Evolutionary conservation across 2,329 filamentous ascomycete genomes (phyloP).

Genomic region (Coleophoma crateriformis): DNA sequence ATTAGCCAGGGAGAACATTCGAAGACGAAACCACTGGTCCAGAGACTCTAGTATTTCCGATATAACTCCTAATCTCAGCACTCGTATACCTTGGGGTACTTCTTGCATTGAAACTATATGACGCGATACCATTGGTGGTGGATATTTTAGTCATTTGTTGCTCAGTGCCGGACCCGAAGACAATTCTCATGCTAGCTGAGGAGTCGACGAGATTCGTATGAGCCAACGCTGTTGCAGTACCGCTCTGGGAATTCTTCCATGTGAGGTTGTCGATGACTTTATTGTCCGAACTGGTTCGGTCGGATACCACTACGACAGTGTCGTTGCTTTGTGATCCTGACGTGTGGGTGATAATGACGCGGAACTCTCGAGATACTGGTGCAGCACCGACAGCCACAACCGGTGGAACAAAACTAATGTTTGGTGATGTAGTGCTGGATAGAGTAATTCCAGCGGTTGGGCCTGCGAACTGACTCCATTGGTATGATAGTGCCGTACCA

Average conservation of each 20-base stretch:
- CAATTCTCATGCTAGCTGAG: not conserved
- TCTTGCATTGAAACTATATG: not conserved
- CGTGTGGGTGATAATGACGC: slow-evolving; percentile 2
- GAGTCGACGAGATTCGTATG: slow-evolving; percentile 1
- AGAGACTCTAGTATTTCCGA: not conserved
- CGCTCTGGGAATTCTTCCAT: slow-evolving; percentile 10
- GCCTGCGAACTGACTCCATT: slow-evolving; percentile 2
- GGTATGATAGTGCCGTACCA: not conserved
- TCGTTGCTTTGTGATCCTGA: slow-evolving; percentile 1
- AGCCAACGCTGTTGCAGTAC: slow-evolving; percentile 10
- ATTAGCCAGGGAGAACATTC: not conserved
- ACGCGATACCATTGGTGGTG: not conserved
- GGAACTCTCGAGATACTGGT: not conserved
- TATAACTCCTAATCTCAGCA: not conserved
- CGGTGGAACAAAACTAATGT: not conserved
- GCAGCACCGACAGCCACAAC: not conserved
- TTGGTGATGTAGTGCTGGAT: slow-evolving; percentile 5
- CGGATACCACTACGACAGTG: slow-evolving; percentile 1
- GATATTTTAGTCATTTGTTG: slow-evolving; percentile 1
- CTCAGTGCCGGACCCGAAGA: not conserved
- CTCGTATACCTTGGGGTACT: slow-evolving; percentile 8
- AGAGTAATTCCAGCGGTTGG: slow-evolving; percentile 8
- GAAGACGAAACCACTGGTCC: not conserved
- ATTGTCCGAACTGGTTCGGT: not conserved
- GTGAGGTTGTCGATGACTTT: slow-evolving; percentile 6